A percentile compares a stretch with the other conserved stretches of the same genome.
phyloP scores from a whole-genome alignment of 2,329 filamentous ascomycete species.

The Fusarium oligoseptatum region DNA sequence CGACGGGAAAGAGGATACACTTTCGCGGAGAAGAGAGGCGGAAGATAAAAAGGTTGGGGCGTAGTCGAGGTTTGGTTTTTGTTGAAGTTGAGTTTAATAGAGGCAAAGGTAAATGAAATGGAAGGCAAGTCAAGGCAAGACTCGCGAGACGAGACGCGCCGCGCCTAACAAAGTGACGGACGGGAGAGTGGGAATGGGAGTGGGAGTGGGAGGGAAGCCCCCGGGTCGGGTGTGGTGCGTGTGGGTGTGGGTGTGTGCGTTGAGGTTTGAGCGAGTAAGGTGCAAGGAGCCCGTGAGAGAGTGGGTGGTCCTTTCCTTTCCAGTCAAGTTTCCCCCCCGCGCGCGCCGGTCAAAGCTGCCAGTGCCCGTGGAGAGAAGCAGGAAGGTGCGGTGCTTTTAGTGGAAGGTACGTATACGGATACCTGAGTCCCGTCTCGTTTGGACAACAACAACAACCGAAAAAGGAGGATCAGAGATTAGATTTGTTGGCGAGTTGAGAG shows the following conservation, averaged over 20 bases:
- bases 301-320: conserved; percentile 36
- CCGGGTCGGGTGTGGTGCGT: conserved; percentile 14
- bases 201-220: conserved; percentile 19
- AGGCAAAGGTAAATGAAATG: conserved; percentile 11
- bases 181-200: conserved; percentile 20
- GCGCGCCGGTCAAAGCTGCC: conserved; percentile 37
- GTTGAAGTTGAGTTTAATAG: conserved; percentile 11
- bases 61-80: conserved; percentile 8
- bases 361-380: neutral
- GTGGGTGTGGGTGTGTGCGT: conserved; percentile 3
- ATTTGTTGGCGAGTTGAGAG: conserved; percentile 15
- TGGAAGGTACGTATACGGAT: conserved; percentile 31
- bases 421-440: conserved; percentile 5
- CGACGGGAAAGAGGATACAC: neutral
- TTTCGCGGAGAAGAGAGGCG: neutral
- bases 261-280: conserved; percentile 26
- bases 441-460: conserved; percentile 28
- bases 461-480: conserved; percentile 35
- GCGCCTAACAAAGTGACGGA: conserved; percentile 16
- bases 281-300: conserved; percentile 10
- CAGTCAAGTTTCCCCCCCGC: conserved; percentile 17
- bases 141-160: conserved; percentile 37
- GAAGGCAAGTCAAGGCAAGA: conserved; percentile 29
- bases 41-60: neutral
- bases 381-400: neutral